Base-by-base conservation (phyloP, 352 stramenopile species). In the Phytophthora rubi region DNA sequence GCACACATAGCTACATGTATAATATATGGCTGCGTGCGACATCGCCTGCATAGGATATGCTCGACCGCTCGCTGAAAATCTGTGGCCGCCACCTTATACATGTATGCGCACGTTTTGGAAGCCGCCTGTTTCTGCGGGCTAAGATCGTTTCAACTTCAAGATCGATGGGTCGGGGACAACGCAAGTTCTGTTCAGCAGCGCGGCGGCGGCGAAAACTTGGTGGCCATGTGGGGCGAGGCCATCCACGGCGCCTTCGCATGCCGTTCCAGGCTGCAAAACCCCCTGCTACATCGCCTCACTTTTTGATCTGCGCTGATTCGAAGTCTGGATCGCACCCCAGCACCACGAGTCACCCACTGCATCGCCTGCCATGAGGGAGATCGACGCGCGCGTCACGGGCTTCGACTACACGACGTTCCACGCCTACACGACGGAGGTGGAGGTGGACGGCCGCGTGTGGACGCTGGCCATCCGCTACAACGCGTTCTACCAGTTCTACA, bases 401-500 rank as follows among this genome's bases (percentile, higher is more conserved):
- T 88, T 88, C 39, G 57, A 74, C 54, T 75, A 83, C 60, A 62
- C 77, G 13, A 76, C 70, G 18, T 59, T 74, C 58, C 65, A 86
- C 61, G 66, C 70, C 39, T 89, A 89, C 73, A 81, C 65, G 18
- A 89, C 81, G 13, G 65, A 87, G 18, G 81, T 89, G 45, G 62
- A 73, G 26, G 71, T 86, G 35, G 65, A 85, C 49, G 76, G 66
- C 48, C 58, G 58, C 44, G 59, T 59, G 4, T 93, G 85, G 83
- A 68, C 67, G 28, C 65, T 93, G 18, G 62, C 44, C 6, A 70
- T 93, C 39, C 86, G 86, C 55, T 93, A 92, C 74, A 88, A 77
- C 69, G 78, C 76, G 7, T 92, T 91, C 71, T 79, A 76, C 56
- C 62, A 74, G 23, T 88, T 88, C 59, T 91, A 93, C 75, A 59